Conservation (phyloP, 2,329 filamentous ascomycete genomes). For the Penicillium corylophilum region DNA sequence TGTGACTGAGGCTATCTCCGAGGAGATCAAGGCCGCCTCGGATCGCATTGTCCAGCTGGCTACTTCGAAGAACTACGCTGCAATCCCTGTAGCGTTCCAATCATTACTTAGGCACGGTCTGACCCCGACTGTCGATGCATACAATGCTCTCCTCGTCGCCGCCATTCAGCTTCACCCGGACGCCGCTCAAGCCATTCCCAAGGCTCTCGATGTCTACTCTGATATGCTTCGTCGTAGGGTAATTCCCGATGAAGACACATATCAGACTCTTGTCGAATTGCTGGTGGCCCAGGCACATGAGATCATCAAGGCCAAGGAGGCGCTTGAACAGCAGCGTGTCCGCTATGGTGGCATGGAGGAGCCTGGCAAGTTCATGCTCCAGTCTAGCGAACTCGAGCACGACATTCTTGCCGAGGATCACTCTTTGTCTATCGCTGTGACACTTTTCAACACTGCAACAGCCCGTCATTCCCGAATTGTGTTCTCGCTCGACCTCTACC, state of each 20-base stretch:
- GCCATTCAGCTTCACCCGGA: slow-evolving; percentile 78
- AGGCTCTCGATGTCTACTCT: slow-evolving; percentile 90
- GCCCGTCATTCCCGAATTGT: slow-evolving; percentile 57
- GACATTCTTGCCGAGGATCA: slow-evolving; percentile 85
- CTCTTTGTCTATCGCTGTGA: slow-evolving; percentile 78
- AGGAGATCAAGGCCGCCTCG: slow-evolving; percentile 68
- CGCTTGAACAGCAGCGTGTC: slow-evolving; percentile 75
- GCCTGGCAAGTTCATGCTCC: slow-evolving; percentile 81
- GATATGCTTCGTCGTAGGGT: slow-evolving; percentile 91
- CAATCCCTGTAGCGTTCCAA: slow-evolving; percentile 90
- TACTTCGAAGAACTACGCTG: slow-evolving; percentile 70
- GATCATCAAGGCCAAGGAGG: slow-evolving; percentile 68
- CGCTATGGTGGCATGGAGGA: slow-evolving; percentile 85
- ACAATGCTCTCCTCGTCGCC: slow-evolving; percentile 84
- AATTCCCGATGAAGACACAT: slow-evolving; percentile 77
- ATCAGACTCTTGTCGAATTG: slow-evolving; percentile 80
- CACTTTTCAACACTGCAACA: slow-evolving; percentile 77
- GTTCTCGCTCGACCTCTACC: slow-evolving; percentile 81
- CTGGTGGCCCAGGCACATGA: slow-evolving; percentile 79
- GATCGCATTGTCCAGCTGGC: slow-evolving; percentile 75
- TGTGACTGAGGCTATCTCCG: slow-evolving; percentile 51
- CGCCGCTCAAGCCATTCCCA: slow-evolving; percentile 80
- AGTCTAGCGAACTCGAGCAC: slow-evolving; percentile 82
- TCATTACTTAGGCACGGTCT: slow-evolving; percentile 80
- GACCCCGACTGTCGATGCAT: slow-evolving; percentile 78